Conservation (phyloP, 1,284 basidiomycete species). For the Ustilago bromivora region DNA sequence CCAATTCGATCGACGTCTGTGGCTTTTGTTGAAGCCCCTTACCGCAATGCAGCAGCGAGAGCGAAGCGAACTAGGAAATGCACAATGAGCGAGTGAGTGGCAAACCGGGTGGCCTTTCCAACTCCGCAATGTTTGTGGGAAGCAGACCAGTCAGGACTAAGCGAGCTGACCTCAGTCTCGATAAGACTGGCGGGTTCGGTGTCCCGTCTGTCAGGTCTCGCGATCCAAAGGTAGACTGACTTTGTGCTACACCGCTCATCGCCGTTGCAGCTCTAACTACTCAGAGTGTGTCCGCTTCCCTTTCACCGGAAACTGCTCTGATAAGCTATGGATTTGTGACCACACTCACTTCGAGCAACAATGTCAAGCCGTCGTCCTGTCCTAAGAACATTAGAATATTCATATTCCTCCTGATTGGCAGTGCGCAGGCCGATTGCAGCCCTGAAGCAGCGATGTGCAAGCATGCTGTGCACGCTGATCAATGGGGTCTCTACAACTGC, state of each 20-base stretch:
- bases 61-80: no score
- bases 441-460: not conserved
- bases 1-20: conserved; percentile 1
- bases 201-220: conserved; percentile 2
- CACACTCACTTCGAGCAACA: not conserved
- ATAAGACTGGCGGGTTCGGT: not conserved
- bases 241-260: not conserved
- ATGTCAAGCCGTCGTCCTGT: no score
- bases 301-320: not conserved
- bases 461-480: not conserved
- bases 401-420: not conserved
- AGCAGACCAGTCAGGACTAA: no score
- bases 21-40: not conserved
- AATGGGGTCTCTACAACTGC: not conserved
- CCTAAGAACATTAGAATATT: no score
- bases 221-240: not conserved
- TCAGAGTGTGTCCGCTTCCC: not conserved
- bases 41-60: no score
- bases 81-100: no score
- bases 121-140: no score
- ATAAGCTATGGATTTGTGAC: not conserved
- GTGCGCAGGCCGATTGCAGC: not conserved
- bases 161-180: no score
- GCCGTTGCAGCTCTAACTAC: not conserved
- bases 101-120: no score